phyloP scores from a whole-genome alignment of 73 alveolate species.

The Paramecium primaurelia region DNA sequence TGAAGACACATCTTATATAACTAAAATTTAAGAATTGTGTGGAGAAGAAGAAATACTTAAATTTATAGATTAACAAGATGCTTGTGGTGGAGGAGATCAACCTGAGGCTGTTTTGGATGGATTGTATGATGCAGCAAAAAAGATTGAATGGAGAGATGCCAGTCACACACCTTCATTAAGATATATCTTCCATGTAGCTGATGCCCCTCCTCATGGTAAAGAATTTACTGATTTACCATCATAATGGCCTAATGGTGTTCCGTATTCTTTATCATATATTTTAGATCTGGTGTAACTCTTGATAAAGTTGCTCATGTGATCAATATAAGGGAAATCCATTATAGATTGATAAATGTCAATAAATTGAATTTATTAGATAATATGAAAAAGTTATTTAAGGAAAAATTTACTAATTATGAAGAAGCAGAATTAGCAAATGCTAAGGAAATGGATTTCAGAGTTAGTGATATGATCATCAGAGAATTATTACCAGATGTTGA shows the following conservation, averaged over 20 bases:
- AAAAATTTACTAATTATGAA: constrained; percentile 56
- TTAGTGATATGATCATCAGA: constrained; percentile 63
- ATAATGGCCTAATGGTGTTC: constrained; percentile 24
- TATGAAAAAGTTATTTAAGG: constrained; percentile 49
- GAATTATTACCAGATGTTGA: constrained; percentile 59
- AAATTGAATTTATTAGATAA: background rate
- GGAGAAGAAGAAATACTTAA: constrained; percentile 70
- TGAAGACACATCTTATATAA: constrained; percentile 74
- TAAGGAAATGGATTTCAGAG: constrained; percentile 54
- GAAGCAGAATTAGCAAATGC: constrained; percentile 41
- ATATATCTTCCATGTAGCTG: constrained; percentile 87
- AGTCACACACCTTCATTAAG: constrained; percentile 69
- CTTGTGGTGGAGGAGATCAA: constrained; percentile 84
- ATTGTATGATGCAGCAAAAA: constrained; percentile 76
- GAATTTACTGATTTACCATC: background rate
- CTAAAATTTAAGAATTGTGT: constrained; percentile 72
- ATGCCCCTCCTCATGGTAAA: constrained; percentile 91
- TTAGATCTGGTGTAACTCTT: constrained; percentile 40
- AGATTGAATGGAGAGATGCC: constrained; percentile 84
- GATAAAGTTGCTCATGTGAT: constrained; percentile 61
- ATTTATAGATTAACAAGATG: constrained; percentile 64
- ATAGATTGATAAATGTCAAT: constrained; percentile 42
- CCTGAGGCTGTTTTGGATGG: constrained; percentile 95
- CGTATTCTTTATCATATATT: background rate
- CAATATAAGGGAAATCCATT: constrained; percentile 54